phyloP scores from a whole-genome alignment of 352 stramenopile species.

The Pythium aphanidermatum region DNA sequence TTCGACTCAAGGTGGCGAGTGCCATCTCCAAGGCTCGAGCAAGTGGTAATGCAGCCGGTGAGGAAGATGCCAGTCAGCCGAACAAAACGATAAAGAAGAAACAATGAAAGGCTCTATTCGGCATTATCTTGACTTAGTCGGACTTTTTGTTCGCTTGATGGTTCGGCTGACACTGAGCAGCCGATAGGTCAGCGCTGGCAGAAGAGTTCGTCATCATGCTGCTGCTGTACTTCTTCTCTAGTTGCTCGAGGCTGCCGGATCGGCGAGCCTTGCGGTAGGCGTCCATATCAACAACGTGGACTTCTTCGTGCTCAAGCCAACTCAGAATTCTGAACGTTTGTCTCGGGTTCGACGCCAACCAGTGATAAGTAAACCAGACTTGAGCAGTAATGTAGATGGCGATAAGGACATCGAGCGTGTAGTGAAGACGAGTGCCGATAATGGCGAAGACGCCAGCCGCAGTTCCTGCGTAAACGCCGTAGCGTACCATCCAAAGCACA shows the following conservation, averaged over 20 bases:
- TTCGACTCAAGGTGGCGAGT: conserved; percentile 21
- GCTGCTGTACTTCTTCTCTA: conserved; percentile 20
- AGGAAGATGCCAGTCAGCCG: neutral
- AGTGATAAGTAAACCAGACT: conserved; percentile 84
- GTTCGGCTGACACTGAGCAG: conserved; percentile 3
- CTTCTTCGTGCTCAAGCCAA: conserved; percentile 79
- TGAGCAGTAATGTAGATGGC: conserved; percentile 82
- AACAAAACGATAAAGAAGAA: conserved; percentile 27
- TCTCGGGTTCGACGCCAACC: conserved; percentile 57
- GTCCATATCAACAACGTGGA: conserved; percentile 74
- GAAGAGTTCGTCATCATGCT: no score
- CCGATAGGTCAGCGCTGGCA: no score
- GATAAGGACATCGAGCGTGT: conserved; percentile 84
- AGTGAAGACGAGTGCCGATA: conserved; percentile 79
- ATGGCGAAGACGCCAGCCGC: conserved; percentile 77
- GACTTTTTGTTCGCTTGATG: neutral
- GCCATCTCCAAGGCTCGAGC: conserved; percentile 2
- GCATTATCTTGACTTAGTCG: no score
- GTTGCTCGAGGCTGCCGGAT: conserved; percentile 33
- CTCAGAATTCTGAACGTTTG: conserved; percentile 60
- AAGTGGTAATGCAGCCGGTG: conserved; percentile 4
- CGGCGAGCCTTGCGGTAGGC: conserved; percentile 70
- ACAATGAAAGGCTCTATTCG: conserved; percentile 25
- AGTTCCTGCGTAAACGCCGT: conserved; percentile 63
- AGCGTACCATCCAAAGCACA: conserved; percentile 76